Conservation (phyloP, 1,284 basidiomycete species). For the Acaromyces ingoldii region DNA sequence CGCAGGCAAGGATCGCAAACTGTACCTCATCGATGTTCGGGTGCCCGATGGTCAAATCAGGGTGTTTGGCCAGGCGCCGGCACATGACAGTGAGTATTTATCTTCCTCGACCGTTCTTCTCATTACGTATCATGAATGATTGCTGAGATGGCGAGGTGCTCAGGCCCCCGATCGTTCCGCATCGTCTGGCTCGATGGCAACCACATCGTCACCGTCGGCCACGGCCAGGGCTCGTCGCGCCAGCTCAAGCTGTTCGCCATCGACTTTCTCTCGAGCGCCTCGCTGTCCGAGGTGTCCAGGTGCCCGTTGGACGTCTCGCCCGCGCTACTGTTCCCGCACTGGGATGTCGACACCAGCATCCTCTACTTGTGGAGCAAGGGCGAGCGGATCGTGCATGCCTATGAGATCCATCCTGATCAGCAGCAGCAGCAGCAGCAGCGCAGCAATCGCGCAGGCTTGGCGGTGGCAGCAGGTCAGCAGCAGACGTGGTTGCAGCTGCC, state of each 20-base stretch:
- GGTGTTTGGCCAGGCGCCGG: conserved; percentile 45
- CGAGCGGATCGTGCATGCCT: conserved; percentile 53
- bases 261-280: conserved; percentile 12
- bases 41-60: not conserved
- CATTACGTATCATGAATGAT: too few species aligned
- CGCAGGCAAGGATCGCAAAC: conserved; percentile 53
- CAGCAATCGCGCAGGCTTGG: not conserved
- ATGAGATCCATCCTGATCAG: conserved; percentile 46
- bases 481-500: conserved; percentile 17
- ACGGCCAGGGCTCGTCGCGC: conserved; percentile 53
- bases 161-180: conserved; percentile 53
- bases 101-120: too few species aligned
- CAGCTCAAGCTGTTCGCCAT: conserved; percentile 52
- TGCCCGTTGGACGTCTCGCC: conserved; percentile 55
- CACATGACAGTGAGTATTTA: conserved; percentile 14
- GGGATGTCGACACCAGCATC: conserved; percentile 55
- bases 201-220: conserved; percentile 54
- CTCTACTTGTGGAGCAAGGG: conserved; percentile 55
- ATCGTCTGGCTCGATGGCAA: conserved; percentile 52
- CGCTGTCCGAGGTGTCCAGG: conserved; percentile 33
- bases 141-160: too few species aligned
- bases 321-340: conserved; percentile 54
- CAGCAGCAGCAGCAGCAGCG: conserved; percentile 6
- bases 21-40: conserved; percentile 54
- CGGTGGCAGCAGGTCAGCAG: not conserved